Conservation (phyloP, 169 alveolate species). For the Plasmodium gonderi region DNA sequence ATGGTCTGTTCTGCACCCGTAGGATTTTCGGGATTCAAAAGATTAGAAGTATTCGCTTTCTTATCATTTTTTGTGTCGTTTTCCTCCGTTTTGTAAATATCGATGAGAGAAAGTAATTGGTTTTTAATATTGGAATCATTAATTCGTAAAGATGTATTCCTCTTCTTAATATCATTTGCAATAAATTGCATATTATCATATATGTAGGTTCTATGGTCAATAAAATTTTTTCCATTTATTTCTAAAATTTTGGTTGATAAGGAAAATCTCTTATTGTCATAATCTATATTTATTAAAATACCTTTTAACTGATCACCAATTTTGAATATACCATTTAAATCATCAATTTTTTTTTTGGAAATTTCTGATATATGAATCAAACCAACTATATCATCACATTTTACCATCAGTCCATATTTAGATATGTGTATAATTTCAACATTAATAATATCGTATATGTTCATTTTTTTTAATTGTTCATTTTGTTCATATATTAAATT, state of each 20-base stretch:
- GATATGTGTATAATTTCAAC: constrained; percentile 73
- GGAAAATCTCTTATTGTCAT: constrained; percentile 66
- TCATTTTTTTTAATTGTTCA: constrained; percentile 53
- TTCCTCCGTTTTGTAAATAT: constrained; percentile 41
- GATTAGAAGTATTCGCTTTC: neutral
- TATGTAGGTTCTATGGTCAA: constrained; percentile 41
- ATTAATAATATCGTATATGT: constrained; percentile 46
- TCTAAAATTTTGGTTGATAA: constrained; percentile 63
- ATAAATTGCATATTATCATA: constrained; percentile 27
- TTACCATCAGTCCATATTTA: constrained; percentile 74
- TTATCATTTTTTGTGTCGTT: neutral
- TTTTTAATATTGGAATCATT: constrained; percentile 66
- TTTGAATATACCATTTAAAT: constrained; percentile 32
- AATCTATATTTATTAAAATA: constrained; percentile 55
- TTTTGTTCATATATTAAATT: constrained; percentile 72
- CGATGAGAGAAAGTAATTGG: constrained; percentile 56
- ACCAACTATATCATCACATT: constrained; percentile 64
- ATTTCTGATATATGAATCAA: constrained; percentile 63
- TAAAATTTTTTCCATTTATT: constrained; percentile 44
- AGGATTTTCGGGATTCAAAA: neutral
- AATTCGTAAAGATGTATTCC: constrained; percentile 14
- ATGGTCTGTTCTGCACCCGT: neutral
- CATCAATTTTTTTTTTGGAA: constrained; percentile 51
- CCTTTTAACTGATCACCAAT: constrained; percentile 70
- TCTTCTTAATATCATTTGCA: constrained; percentile 34